Conservation (phyloP, 257 asterid species). For the Verbena officinalis region DNA sequence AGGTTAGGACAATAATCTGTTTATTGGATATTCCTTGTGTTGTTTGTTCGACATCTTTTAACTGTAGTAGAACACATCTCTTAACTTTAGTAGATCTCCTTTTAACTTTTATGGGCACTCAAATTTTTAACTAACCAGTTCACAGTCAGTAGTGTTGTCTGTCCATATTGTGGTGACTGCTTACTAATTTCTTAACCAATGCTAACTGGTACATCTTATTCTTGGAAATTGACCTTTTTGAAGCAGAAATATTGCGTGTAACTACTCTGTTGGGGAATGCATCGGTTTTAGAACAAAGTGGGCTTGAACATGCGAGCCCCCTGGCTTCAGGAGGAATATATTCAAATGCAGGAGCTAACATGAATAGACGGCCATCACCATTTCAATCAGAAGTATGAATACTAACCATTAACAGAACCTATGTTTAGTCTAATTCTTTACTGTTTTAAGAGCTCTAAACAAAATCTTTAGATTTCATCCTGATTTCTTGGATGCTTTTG, state of each 20-base stretch:
- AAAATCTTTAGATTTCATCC: conserved; percentile 22
- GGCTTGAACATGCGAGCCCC: conserved; percentile 86
- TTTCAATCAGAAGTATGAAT: conserved; percentile 87
- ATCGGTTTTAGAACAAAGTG: conserved; percentile 76
- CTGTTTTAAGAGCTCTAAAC: conserved; percentile 43
- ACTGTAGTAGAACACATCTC: neutral
- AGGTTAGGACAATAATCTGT: neutral
- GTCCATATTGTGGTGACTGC: conserved; percentile 67
- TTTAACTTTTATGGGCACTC: neutral
- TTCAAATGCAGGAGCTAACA: conserved; percentile 80
- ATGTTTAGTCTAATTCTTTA: conserved; percentile 50
- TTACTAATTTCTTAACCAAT: conserved; percentile 60
- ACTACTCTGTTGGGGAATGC: conserved; percentile 83
- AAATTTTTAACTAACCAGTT: conserved; percentile 23
- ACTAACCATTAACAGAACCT: conserved; percentile 79
- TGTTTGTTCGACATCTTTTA: neutral
- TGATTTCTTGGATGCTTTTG: conserved; percentile 36
- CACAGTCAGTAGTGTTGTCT: conserved; percentile 27
- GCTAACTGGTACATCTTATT: conserved; percentile 85
- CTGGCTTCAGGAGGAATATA: conserved; percentile 78
- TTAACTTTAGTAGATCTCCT: neutral
- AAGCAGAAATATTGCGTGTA: conserved; percentile 88
- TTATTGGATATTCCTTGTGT: no score
- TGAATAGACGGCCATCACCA: conserved; percentile 76
- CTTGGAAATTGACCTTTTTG: conserved; percentile 85